These are phyloP conservation scores for Neurospora sp. DNA, from an alignment of 495 filamentous ascomycete species.

Conservation along the genomic window DNA sequence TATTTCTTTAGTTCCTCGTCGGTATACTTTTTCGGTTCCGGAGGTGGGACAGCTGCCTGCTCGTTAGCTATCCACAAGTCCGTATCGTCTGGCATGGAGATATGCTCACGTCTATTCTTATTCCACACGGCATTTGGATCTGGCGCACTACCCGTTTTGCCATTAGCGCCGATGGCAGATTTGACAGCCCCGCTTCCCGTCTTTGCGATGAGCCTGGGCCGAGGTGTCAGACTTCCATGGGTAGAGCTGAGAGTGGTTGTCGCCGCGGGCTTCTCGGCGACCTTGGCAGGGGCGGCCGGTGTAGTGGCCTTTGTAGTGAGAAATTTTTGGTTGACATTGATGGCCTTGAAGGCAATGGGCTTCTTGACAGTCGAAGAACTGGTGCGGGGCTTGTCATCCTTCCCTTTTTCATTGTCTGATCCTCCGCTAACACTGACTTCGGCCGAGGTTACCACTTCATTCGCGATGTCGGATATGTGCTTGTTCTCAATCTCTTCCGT, in stretches of 20 bases:
- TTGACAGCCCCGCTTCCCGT: conserved; percentile 42
- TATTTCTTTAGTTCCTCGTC: conserved; percentile 95
- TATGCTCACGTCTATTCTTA: conserved; percentile 73
- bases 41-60: conserved; percentile 56
- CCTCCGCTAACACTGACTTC: conserved; percentile 52
- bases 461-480: conserved; percentile 40
- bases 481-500: conserved; percentile 39
- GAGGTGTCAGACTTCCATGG: conserved; percentile 32
- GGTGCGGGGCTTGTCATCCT: conserved; percentile 50
- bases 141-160: conserved; percentile 41
- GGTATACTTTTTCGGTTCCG: conserved; percentile 83
- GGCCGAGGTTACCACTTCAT: conserved; percentile 41
- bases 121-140: conserved; percentile 87
- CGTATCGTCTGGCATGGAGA: not conserved
- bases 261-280: conserved; percentile 32
- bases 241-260: conserved; percentile 22
- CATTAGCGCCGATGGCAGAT: conserved; percentile 42
- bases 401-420: conserved; percentile 58
- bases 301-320: conserved; percentile 47
- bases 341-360: conserved; percentile 80
- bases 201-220: conserved; percentile 46
- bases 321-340: conserved; percentile 88
- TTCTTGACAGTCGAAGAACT: conserved; percentile 70
- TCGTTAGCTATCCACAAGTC: conserved; percentile 5
- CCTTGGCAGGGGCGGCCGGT: conserved; percentile 36